phyloP scores from a whole-genome alignment of 2,329 filamentous ascomycete genomes.

The Penicillium polonicum region DNA sequence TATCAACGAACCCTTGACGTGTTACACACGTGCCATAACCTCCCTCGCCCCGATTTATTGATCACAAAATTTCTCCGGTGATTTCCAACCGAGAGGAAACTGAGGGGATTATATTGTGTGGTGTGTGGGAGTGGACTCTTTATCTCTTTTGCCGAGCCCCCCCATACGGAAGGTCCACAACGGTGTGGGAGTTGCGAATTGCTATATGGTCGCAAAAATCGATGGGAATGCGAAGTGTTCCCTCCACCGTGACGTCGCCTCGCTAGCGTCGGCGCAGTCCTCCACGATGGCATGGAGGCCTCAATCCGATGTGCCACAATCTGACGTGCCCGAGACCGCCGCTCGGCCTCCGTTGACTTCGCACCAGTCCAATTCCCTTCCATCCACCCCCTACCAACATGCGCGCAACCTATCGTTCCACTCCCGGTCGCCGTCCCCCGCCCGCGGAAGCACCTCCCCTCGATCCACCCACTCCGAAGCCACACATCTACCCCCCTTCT shows the following conservation, averaged over 20 bases:
- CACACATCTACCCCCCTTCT: conserved; percentile 68
- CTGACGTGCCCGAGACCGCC: conserved; percentile 37
- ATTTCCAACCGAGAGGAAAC: conserved; percentile 3
- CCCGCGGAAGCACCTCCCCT: conserved; percentile 75
- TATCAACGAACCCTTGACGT: conserved; percentile 2
- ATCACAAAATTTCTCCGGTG: not conserved
- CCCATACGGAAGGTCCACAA: conserved; percentile 16
- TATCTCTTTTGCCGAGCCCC: conserved; percentile 13
- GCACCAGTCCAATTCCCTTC: conserved; percentile 82
- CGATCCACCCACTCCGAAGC: conserved; percentile 88
- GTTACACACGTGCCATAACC: not conserved
- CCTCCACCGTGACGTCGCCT: conserved; percentile 43
- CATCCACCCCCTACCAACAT: conserved; percentile 88
- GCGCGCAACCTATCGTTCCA: conserved; percentile 77
- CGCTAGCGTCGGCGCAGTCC: conserved; percentile 42
- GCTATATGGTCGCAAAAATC: conserved; percentile 44
- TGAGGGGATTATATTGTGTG: conserved; percentile 10
- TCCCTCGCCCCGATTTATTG: not conserved
- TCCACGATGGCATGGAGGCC: conserved; percentile 45
- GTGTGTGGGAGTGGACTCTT: conserved; percentile 11
- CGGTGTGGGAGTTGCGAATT: conserved; percentile 32
- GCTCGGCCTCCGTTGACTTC: conserved; percentile 53
- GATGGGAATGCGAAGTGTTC: conserved; percentile 44
- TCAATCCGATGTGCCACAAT: conserved; percentile 30
- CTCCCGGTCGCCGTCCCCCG: conserved; percentile 79